These are phyloP conservation scores for Colletotrichum liriopes DNA, from an alignment of 2,329 filamentous ascomycete genomes.

Conservation along the genomic window DNA sequence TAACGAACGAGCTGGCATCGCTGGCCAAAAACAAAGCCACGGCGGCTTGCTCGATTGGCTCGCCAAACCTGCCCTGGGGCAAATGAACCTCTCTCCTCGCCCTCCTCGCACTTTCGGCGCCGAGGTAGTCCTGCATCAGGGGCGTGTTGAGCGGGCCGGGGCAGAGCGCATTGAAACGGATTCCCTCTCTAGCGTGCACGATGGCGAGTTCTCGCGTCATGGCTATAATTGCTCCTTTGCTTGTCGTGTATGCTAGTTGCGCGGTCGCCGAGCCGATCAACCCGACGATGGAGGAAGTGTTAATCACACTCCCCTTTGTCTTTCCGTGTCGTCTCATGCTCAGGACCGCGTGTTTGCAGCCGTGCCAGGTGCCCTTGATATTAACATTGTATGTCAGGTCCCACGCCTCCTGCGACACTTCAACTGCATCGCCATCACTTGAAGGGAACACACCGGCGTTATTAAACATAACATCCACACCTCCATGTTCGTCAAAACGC, in stretches of 20 bases:
- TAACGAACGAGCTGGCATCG: conserved; percentile 83
- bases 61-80: conserved; percentile 81
- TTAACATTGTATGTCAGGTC: conserved; percentile 83
- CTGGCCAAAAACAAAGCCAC: conserved; percentile 82
- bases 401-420: conserved; percentile 74
- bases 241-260: conserved; percentile 82
- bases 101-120: conserved; percentile 79
- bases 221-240: conserved; percentile 82
- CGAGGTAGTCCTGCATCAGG: conserved; percentile 83
- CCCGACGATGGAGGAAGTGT: conserved; percentile 81
- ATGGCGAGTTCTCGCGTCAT: conserved; percentile 83
- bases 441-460: conserved; percentile 86
- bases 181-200: conserved; percentile 82
- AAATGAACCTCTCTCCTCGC: conserved; percentile 82
- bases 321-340: conserved; percentile 78
- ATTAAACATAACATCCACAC: conserved; percentile 84
- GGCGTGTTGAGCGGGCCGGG: conserved; percentile 84
- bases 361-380: conserved; percentile 86
- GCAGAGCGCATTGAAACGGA: conserved; percentile 81
- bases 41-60: conserved; percentile 83
- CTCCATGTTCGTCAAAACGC: conserved; percentile 77
- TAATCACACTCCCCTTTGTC: conserved; percentile 78
- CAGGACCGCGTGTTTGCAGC: conserved; percentile 80
- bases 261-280: conserved; percentile 81
- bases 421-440: conserved; percentile 73